Conservation (phyloP, 495 filamentous ascomycete species). For the Penicillium herquei region DNA sequence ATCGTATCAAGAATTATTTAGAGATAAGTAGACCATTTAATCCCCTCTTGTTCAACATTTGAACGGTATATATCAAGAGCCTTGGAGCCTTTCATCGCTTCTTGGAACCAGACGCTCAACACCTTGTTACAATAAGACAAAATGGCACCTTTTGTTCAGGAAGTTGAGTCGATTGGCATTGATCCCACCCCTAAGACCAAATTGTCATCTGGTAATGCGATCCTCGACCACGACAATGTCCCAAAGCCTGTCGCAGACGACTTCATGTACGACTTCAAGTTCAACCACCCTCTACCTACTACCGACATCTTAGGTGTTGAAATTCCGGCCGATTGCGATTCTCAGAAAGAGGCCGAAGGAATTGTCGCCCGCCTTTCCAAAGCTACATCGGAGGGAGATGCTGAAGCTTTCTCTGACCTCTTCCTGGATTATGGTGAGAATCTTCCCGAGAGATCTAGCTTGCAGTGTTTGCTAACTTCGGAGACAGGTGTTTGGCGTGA, state of each 20-base stretch:
- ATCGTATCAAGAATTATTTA: too few relatives aligned
- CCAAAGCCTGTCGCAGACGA: conserved; percentile 14
- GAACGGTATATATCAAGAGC: neutral
- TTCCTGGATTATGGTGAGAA: conserved; percentile 24
- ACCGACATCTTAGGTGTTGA: conserved; percentile 13
- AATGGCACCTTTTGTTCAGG: conserved; percentile 16
- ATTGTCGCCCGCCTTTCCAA: conserved; percentile 14
- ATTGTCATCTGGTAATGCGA: neutral
- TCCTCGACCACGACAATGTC: conserved; percentile 10
- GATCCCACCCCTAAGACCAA: neutral
- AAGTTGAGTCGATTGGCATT: neutral
- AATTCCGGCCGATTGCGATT: conserved; percentile 17
- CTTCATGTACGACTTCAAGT: conserved; percentile 34
- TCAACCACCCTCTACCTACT: conserved; percentile 30
- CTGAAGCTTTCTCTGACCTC: conserved; percentile 18
- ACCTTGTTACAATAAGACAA: conserved; percentile 2
- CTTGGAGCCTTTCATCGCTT: too few relatives aligned
- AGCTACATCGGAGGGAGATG: conserved; percentile 11
- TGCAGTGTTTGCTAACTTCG: conserved; percentile 3
- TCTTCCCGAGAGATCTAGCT: neutral
- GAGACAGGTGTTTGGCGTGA: conserved; percentile 25
- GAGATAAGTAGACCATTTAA: too few relatives aligned
- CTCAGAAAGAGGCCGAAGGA: conserved; percentile 17
- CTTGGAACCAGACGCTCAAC: too few relatives aligned
- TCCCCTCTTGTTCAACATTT: neutral